phyloP scores from a whole-genome alignment of 192 early-diverging fungal genomes.

The Pilaira anomala region DNA sequence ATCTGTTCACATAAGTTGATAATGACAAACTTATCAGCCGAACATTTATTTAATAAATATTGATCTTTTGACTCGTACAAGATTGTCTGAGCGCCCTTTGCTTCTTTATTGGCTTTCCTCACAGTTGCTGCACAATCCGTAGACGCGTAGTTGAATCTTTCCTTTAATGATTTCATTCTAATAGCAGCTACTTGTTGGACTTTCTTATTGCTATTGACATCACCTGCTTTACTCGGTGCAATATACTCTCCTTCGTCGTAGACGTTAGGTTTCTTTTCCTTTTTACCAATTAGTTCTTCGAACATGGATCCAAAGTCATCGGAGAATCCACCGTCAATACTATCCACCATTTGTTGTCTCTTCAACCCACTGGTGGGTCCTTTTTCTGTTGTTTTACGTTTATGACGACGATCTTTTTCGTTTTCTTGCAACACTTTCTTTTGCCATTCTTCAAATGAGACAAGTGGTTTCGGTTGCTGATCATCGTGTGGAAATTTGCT shows the following conservation, averaged over 20 bases:
- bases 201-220: neutral
- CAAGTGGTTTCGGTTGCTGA: slow-evolving; percentile 2
- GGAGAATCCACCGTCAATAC: slow-evolving; percentile 35
- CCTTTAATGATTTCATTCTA: slow-evolving; percentile 59
- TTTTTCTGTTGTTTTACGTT: neutral
- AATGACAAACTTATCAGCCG: slow-evolving; percentile 77
- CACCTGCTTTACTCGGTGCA: neutral
- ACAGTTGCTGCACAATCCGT: slow-evolving; percentile 91
- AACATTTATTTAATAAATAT: slow-evolving; percentile 94
- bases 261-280: neutral
- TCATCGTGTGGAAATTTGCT: no score
- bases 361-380: neutral
- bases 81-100: slow-evolving; percentile 77
- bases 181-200: neutral
- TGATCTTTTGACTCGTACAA: slow-evolving; percentile 89
- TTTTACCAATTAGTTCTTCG: slow-evolving; percentile 14
- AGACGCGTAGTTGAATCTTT: slow-evolving; percentile 95
- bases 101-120: slow-evolving; percentile 78
- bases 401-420: slow-evolving; percentile 3
- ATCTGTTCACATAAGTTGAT: slow-evolving; percentile 95
- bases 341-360: slow-evolving; percentile 30
- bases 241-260: slow-evolving; percentile 1
- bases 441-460: slow-evolving; percentile 43
- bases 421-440: slow-evolving; percentile 21
- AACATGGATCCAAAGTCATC: slow-evolving; percentile 40